Evolutionary conservation across 805 yeast species (phyloP).

Genomic region (Schwanniomyces vanrijiae): DNA sequence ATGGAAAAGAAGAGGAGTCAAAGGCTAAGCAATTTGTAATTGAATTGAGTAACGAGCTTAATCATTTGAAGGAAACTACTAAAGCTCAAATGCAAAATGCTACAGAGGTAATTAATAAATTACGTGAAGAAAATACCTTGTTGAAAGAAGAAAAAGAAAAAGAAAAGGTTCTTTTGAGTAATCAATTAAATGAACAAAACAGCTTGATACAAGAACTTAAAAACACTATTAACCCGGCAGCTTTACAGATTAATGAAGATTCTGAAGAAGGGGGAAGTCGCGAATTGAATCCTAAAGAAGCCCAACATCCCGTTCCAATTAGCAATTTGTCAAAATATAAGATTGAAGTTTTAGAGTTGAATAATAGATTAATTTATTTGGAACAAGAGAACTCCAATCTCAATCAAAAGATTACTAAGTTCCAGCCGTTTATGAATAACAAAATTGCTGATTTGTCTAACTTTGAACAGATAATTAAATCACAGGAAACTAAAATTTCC

Average conservation of each 20-base stretch:
- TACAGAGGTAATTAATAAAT: slow-evolving; percentile 47
- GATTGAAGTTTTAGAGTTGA: slow-evolving; percentile 44
- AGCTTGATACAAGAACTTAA: slow-evolving; percentile 30
- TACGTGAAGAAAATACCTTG: slow-evolving; percentile 39
- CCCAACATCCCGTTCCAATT: slow-evolving; percentile 14
- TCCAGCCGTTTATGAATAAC: slow-evolving; percentile 53
- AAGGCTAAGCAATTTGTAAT: slow-evolving; percentile 30
- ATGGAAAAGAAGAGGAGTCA: slow-evolving; percentile 16
- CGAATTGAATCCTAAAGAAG: slow-evolving; percentile 6
- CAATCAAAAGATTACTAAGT: slow-evolving; percentile 39
- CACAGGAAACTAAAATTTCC: slow-evolving; percentile 49
- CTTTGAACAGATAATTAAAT: slow-evolving; percentile 54
- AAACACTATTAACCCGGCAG: slow-evolving; percentile 23
- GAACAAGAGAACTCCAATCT: slow-evolving; percentile 46
- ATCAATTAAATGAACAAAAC: slow-evolving; percentile 30
- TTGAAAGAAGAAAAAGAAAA: slow-evolving; percentile 13
- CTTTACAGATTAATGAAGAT: slow-evolving; percentile 20
- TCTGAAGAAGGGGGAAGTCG: neutral
- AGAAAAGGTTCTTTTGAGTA: slow-evolving; percentile 12
- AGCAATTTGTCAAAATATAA: slow-evolving; percentile 39
- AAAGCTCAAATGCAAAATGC: slow-evolving; percentile 57
- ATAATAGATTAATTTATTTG: slow-evolving; percentile 44
- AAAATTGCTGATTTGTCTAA: slow-evolving; percentile 52
- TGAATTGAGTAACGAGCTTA: slow-evolving; percentile 34
- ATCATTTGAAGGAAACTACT: slow-evolving; percentile 28